Conservation (phyloP, 805 yeast genomes). For the Yarrowia yakushimensis region DNA sequence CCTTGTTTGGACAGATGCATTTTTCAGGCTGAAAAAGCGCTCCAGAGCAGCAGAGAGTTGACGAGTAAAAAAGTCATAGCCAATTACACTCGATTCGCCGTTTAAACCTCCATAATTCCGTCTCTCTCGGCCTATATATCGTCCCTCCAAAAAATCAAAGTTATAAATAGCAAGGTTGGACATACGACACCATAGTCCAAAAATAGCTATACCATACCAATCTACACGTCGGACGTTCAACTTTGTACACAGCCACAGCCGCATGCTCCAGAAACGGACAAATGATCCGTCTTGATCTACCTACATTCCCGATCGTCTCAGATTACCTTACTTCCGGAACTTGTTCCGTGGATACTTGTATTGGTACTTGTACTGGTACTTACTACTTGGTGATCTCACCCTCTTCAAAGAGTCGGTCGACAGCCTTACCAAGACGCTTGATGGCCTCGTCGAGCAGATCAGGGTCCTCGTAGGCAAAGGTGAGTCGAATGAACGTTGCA, state of each 20-base stretch:
- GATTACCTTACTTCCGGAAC: too few relatives aligned
- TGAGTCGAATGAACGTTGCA: not conserved
- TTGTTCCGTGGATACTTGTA: too few relatives aligned
- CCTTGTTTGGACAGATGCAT: not conserved
- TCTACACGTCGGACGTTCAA: not conserved
- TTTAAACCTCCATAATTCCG: not conserved
- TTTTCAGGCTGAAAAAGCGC: too few relatives aligned
- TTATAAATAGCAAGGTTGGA: not conserved
- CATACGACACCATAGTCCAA: not conserved
- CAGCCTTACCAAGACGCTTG: not conserved
- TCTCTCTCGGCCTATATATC: not conserved
- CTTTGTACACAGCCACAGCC: not conserved
- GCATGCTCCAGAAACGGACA: not conserved
- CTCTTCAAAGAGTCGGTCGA: not conserved
- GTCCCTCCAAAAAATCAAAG: not conserved
- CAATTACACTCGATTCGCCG: too few relatives aligned
- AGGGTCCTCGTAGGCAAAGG: constrained; percentile 23
- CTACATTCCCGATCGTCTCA: too few relatives aligned
- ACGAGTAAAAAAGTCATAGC: not conserved
- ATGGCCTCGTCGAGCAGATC: constrained; percentile 19
- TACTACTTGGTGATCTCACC: not conserved
- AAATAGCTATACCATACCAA: not conserved
- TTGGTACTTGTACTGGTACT: not conserved
- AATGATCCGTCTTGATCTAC: too few relatives aligned
- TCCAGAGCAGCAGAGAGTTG: not conserved